Evolutionary conservation across 257 asterid species (phyloP), one percentile per base, ranked within the genome.

Genomic region (Penstemon barbatus): DNA sequence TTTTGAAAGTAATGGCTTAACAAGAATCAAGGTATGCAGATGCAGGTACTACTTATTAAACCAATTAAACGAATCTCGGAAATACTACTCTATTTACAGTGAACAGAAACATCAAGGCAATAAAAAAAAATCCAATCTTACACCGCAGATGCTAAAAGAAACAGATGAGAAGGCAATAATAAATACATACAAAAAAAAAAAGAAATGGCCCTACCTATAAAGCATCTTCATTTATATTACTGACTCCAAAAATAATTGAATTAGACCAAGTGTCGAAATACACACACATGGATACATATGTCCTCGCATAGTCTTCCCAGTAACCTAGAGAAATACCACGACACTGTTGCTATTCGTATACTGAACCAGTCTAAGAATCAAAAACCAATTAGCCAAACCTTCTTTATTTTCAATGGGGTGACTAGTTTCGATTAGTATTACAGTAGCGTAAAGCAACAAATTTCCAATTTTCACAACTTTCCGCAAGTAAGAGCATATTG

Each of bases 141-240:
- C 33, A 25, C 36, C 10, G 45, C 58, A 46, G 46, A 68, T 43
- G 44, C 36, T 51, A 61, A 60, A 60, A 50, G 42, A 61, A 49
- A 56, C 43, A 37, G 42, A 33, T 1, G 18, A 36, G 46, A 62
- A 12, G 19, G 13, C 37, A 9, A 44, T 43, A 43, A 9, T 3
- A 9, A 46, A 46, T 7, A 7, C 9, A 46, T 4, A 7, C 51
- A n/a, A n/a, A 7, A 7, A 25, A 25, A 25, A 25, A 25, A 25
- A 25, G 33, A 2, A 25, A 25, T 9, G 51, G 11, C n/a, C 6
- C 51, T 7, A 3, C 51, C 2, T 46, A 46, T 7, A 46, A 7
- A 46, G 9, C 9, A 46, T 46, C 51, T 46, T 46, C 12, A 46
- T 9, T 46, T 7, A 3, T 46, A 12, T 12, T 46, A 46, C 51